A percentile compares a stretch with the other conserved stretches of the same genome.
phyloP scores from a whole-genome alignment of 495 filamentous ascomycete genomes.

The Penicillium arizonense region DNA sequence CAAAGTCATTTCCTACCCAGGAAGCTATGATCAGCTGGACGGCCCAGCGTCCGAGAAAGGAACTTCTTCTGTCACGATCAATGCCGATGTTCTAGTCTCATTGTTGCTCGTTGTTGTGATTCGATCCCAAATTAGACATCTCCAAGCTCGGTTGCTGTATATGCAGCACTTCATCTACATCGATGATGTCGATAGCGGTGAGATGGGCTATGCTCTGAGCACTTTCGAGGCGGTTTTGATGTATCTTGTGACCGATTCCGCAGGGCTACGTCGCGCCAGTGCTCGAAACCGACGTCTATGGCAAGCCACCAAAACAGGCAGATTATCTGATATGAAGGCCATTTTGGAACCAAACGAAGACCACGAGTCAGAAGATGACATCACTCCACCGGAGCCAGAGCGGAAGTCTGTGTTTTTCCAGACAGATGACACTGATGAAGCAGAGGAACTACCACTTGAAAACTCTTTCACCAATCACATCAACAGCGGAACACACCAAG shows the following conservation, averaged over 20 bases:
- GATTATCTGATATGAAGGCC: conserved; percentile 68
- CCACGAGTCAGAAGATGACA: conserved; percentile 43
- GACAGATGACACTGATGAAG: conserved; percentile 39
- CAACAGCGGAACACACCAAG: conserved; percentile 22
- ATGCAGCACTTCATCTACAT: conserved; percentile 97
- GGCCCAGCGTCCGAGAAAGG: conserved; percentile 55
- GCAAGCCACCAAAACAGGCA: conserved; percentile 77
- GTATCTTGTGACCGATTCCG: conserved; percentile 82
- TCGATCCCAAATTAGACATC: conserved; percentile 80
- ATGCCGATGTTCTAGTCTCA: conserved; percentile 94
- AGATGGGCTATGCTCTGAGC: conserved; percentile 95
- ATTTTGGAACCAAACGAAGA: conserved; percentile 71
- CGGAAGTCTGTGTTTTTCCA: conserved; percentile 40
- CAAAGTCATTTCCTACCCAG: conserved; percentile 68
- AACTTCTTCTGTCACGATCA: conserved; percentile 70
- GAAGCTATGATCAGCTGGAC: conserved; percentile 36
- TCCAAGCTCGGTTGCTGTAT: conserved; percentile 84
- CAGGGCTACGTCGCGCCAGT: conserved; percentile 78
- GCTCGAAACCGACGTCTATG: conserved; percentile 82
- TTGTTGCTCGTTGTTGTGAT: conserved; percentile 91
- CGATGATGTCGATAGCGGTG: conserved; percentile 94
- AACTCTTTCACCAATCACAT: conserved; percentile 21
- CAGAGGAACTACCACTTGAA: conserved; percentile 25
- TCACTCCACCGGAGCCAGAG: conserved; percentile 35
- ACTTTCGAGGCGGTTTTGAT: conserved; percentile 95